Percentiles rank a stretch among this genome's conserved stretches.
These are phyloP conservation scores for Phytopythium mirpurense DNA, from an alignment of 352 stramenopile species.

Conservation along the genomic window DNA sequence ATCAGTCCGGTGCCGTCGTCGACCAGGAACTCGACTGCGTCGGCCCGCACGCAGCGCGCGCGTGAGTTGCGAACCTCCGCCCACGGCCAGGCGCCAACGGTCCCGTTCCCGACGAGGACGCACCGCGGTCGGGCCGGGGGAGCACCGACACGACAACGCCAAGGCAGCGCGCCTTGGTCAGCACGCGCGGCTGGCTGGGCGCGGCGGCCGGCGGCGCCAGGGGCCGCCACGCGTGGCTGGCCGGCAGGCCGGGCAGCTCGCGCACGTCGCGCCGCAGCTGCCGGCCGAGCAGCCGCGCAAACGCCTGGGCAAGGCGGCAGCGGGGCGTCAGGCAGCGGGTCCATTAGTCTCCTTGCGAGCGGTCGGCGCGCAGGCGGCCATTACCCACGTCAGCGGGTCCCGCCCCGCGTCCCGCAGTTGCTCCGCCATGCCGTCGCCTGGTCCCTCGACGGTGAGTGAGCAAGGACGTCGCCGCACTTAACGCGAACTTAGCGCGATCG, in stretches of 20 bases:
- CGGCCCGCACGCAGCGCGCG: too few species aligned
- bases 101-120: constrained; percentile 4
- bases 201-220: constrained; percentile 1
- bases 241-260: constrained; percentile 42
- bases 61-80: too few species aligned
- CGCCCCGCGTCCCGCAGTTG: constrained; percentile 15
- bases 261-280: constrained; percentile 37
- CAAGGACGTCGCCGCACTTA: too few species aligned
- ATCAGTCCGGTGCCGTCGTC: constrained; percentile 71
- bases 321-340: background rate
- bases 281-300: constrained; percentile 51
- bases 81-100: too few species aligned
- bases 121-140: constrained; percentile 48
- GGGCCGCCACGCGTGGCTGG: constrained; percentile 53
- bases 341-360: too few species aligned
- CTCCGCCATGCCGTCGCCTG: background rate
- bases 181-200: constrained; percentile 23
- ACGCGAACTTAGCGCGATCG: background rate
- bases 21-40: constrained; percentile 61
- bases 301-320: constrained; percentile 30
- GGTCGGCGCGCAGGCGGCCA: background rate
- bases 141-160: constrained; percentile 59
- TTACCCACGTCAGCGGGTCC: constrained; percentile 57
- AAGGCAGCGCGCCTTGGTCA: constrained; percentile 67
- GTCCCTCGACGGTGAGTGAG: too few species aligned